Evolutionary conservation across 257 asterid species (phyloP), one percentile per base, ranked within the genome.

Genomic region (Parsonsia alboflavescens): DNA sequence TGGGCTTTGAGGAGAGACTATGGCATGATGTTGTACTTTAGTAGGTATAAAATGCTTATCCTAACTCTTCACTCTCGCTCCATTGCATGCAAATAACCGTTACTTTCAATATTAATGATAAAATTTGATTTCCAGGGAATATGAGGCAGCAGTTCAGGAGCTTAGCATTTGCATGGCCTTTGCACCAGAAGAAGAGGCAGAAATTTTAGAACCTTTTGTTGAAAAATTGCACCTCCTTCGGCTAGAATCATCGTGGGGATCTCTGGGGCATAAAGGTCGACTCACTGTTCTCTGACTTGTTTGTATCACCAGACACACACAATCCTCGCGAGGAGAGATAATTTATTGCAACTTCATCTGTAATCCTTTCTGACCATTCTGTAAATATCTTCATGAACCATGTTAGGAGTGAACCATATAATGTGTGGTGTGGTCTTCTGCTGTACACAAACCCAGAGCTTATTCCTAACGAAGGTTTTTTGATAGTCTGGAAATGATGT

Each of bases 131-230:
- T 30, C 19, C 88, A 93, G 98, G 88, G 91, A 91, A 72, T 93
- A 89, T 63, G 96, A 84, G 80, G 91, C 86, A 39, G 97, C 97
- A 1, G 93, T 93, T 44, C 96, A 87, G 86, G 98, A 93, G 84
- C 97, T 93, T 19, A 93, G 98, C 90, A 91, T 93, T 75, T 93
- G 96, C 82, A 88, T 93, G 98, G 97, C 92, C 33, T 91, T 93
- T 75, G 97, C 97, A 26, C 98, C 98, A 3, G 98, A 93, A 79
- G 97, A 91, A 78, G 96, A 93, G 76, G 89, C 89, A 0, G 80
- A 85, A 73, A 86, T 89, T 52, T 79, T 93, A 26, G 97, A 89
- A 73, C 89, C 92, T 28, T 93, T 93, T 64, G 90, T 91, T 48
- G 97, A 93, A 84, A 93, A 89, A 71, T 41, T 93, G 77, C 97